Conservation (phyloP, 1,284 basidiomycete genomes). For the Blastosporella zonata region DNA sequence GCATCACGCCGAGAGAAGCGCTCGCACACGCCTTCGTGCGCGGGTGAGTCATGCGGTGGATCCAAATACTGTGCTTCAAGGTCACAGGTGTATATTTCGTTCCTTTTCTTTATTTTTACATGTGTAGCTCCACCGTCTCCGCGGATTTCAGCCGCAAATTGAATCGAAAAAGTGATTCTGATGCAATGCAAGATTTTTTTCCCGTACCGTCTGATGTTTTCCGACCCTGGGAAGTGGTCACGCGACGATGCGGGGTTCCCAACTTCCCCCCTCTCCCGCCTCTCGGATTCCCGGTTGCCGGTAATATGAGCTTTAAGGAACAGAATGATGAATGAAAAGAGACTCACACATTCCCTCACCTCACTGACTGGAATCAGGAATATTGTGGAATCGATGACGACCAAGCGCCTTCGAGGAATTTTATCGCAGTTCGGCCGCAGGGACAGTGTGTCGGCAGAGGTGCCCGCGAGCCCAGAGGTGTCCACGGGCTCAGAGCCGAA, state of each 20-base stretch:
- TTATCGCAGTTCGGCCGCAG: constrained; percentile 26
- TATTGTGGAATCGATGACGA: constrained; percentile 17
- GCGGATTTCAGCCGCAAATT: too few species aligned
- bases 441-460: too few species aligned
- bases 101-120: constrained; percentile 6
- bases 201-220: background rate
- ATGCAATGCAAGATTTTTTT: background rate
- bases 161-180: too few species aligned
- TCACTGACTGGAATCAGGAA: background rate
- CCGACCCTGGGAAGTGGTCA: background rate
- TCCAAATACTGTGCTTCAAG: background rate
- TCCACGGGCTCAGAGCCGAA: too few species aligned
- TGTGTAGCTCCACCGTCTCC: background rate
- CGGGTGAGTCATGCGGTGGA: constrained; percentile 37
- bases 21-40: constrained; percentile 85
- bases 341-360: background rate
- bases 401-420: constrained; percentile 27
- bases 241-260: background rate
- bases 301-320: too few species aligned
- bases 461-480: too few species aligned
- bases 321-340: background rate
- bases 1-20: constrained; percentile 87
- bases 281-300: too few species aligned
- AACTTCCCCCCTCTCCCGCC: background rate
- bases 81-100: background rate